A percentile compares a stretch with the other conserved stretches of the same genome.
Evolutionary conservation across 139 green algal genomes (phyloP).

Genomic region (Ulvella scutata): DNA sequence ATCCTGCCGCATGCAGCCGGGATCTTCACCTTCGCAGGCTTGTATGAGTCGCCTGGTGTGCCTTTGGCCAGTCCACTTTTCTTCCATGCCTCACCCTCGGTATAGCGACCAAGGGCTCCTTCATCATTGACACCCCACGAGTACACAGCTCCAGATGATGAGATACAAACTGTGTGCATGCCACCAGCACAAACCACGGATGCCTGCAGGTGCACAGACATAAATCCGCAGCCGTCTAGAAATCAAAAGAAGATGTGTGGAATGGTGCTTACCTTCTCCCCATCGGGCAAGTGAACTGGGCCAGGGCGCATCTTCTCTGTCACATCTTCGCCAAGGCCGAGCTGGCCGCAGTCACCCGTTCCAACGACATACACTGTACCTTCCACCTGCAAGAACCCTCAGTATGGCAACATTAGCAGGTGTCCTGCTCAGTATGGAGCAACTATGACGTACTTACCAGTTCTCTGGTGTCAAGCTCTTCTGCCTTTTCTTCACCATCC

Average conservation of each 20-base stretch:
- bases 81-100: constrained; percentile 20
- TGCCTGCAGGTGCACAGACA: too few relatives aligned
- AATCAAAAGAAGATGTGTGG: too few relatives aligned
- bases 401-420: neutral
- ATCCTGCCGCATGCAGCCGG: constrained; percentile 8
- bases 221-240: too few relatives aligned
- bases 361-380: neutral
- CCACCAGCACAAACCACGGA: constrained; percentile 49
- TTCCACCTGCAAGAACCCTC: neutral
- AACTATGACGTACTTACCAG: too few relatives aligned
- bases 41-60: neutral
- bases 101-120: constrained; percentile 59
- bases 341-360: neutral
- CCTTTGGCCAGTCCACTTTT: neutral
- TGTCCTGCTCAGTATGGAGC: neutral
- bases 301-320: neutral
- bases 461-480: too few relatives aligned
- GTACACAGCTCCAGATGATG: constrained; percentile 35
- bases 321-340: neutral
- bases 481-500: too few relatives aligned
- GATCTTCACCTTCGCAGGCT: neutral
- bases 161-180: constrained; percentile 77
- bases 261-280: neutral
- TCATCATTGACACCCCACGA: constrained; percentile 87
- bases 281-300: neutral